Conservation (phyloP, 371 early-diverging fungal species). For the Mortierella sp. region DNA sequence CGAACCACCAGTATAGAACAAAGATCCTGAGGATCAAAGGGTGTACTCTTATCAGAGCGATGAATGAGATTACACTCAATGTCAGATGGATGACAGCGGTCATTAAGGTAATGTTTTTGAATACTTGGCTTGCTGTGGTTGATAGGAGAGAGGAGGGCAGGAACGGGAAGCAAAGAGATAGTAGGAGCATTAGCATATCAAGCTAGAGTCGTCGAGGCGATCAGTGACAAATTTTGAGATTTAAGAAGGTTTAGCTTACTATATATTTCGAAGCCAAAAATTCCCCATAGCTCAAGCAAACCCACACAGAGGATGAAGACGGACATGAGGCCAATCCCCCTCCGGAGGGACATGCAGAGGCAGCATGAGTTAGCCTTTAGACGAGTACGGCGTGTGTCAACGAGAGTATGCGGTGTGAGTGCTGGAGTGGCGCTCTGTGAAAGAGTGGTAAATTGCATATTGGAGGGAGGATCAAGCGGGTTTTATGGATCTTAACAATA, state of each 20-base stretch:
- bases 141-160: not conserved
- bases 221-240: too few relatives aligned
- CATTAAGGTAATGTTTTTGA: constrained; percentile 13
- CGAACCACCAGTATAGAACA: constrained; percentile 23
- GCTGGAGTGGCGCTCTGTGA: too few relatives aligned
- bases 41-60: too few relatives aligned
- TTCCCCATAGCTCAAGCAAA: not conserved
- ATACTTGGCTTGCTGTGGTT: not conserved
- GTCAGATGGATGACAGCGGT: constrained; percentile 18
- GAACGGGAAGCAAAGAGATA: not conserved
- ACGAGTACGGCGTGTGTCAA: too few relatives aligned
- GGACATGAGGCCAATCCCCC: constrained; percentile 16
- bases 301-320: constrained; percentile 4
- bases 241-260: not conserved
- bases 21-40: constrained; percentile 27
- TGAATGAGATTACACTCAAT: too few relatives aligned
- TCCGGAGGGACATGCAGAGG: constrained; percentile 23
- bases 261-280: not conserved
- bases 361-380: constrained; percentile 17
- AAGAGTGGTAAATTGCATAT: too few relatives aligned
- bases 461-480: too few relatives aligned
- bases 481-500: too few relatives aligned
- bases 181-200: not conserved
- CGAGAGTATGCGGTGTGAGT: too few relatives aligned
- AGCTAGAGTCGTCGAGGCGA: too few relatives aligned